phyloP scores from a whole-genome alignment of 139 green algal species.

The Chlorella sp. region DNA sequence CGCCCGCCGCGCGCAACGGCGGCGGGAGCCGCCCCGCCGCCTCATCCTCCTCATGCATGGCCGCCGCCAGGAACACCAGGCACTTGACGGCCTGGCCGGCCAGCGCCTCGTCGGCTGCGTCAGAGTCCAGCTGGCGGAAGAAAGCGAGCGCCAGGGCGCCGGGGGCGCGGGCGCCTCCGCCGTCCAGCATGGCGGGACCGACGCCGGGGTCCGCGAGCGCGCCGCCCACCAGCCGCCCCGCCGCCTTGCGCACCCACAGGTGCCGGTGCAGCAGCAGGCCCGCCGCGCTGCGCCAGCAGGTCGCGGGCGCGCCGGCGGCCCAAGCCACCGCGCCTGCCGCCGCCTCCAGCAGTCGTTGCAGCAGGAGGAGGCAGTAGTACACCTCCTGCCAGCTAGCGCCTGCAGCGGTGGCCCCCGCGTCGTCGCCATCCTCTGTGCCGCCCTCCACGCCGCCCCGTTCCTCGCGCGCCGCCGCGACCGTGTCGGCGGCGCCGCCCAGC shows the following conservation, averaged over 20 bases:
- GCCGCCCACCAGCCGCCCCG: conserved; percentile 67
- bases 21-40: conserved; percentile 22
- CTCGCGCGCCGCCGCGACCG: conserved; percentile 2
- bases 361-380: conserved; percentile 74
- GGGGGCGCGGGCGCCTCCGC: conserved; percentile 5
- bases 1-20: not conserved
- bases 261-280: conserved; percentile 63
- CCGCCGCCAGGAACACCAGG: conserved; percentile 65
- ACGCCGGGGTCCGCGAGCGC: conserved; percentile 51
- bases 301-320: not conserved
- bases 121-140: conserved; percentile 69
- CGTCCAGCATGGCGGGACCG: conserved; percentile 30
- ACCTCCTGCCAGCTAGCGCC: conserved; percentile 86
- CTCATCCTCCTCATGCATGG: conserved; percentile 47
- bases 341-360: conserved; percentile 54
- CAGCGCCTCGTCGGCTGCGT: conserved; percentile 71
- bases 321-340: conserved; percentile 26
- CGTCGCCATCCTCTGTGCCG: conserved; percentile 7
- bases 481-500: conserved; percentile 19
- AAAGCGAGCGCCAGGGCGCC: conserved; percentile 55
- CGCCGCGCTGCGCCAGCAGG: conserved; percentile 17
- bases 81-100: conserved; percentile 81
- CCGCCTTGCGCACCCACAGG: conserved; percentile 85
- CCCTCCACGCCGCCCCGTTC: conserved; percentile 1
- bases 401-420: conserved; percentile 24